Evolutionary conservation across 495 filamentous ascomycete genomes (phyloP).

Genomic region (Tuber borchii): DNA sequence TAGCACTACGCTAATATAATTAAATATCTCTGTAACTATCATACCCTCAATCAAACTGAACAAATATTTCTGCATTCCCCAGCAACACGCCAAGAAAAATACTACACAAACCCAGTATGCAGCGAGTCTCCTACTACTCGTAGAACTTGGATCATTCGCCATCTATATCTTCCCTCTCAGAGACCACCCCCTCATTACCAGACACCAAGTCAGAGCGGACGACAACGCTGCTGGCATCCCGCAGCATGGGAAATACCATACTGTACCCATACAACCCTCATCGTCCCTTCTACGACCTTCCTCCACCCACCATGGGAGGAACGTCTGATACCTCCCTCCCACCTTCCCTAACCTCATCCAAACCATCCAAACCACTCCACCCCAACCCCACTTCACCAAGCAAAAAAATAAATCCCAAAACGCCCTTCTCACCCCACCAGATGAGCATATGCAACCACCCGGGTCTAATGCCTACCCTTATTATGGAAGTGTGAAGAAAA

Average conservation of each 20-base stretch:
- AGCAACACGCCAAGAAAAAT: background rate
- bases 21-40: background rate
- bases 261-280: too few species aligned
- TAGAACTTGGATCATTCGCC: too few species aligned
- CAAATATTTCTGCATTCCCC: background rate
- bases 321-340: background rate
- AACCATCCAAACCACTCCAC: background rate
- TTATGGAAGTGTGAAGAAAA: background rate
- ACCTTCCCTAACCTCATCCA: background rate
- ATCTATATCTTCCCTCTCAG: too few species aligned
- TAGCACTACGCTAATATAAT: background rate
- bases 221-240: too few species aligned
- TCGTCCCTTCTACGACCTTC: too few species aligned
- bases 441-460: background rate
- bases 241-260: too few species aligned
- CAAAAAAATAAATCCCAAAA: background rate
- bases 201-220: too few species aligned
- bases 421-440: slow-evolving; percentile 1
- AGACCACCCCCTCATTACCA: too few species aligned
- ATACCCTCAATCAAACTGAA: background rate
- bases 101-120: background rate
- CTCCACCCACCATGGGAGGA: background rate
- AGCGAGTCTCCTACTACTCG: background rate
- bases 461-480: background rate
- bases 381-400: background rate